A percentile compares a stretch with the other conserved stretches of the same genome.
phyloP scores from a whole-genome alignment of 208 protist genomes.

The Leishmania mexicana region DNA sequence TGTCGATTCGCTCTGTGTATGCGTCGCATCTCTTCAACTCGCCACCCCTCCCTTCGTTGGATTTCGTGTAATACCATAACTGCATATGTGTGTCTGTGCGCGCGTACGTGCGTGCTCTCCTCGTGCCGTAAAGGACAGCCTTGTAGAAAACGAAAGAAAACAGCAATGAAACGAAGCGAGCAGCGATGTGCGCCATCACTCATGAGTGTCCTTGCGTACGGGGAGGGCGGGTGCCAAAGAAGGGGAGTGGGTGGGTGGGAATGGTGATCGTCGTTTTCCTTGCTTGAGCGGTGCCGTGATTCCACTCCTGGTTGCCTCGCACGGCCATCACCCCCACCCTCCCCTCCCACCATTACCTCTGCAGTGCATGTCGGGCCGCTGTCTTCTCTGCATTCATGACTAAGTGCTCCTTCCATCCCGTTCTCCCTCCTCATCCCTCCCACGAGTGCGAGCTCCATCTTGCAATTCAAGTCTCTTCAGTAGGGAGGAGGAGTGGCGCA shows the following conservation, averaged over 20 bases:
- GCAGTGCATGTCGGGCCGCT: neutral
- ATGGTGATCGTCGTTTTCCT: too few relatives aligned
- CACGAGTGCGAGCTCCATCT: neutral
- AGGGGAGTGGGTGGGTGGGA: too few relatives aligned
- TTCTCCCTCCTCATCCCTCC: neutral
- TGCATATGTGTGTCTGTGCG: neutral
- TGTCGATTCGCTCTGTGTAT: neutral
- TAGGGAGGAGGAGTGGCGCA: neutral
- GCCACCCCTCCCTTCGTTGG: neutral
- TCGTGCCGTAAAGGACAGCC: neutral
- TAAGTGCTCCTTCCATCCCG: neutral
- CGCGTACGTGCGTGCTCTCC: neutral
- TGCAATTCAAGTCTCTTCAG: neutral
- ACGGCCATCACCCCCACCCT: neutral
- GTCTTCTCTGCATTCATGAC: neutral
- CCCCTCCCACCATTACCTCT: neutral
- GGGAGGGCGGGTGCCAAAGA: too few relatives aligned
- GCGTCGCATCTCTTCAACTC: neutral
- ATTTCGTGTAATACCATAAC: neutral
- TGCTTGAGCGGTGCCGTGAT: neutral
- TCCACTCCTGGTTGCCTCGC: neutral
- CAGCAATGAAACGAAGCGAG: neutral
- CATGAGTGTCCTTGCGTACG: too few relatives aligned
- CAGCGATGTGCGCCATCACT: neutral
- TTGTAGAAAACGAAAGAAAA: neutral